Conservation (phyloP, 768 basidiomycete genomes). For the Mycena latifolia region DNA sequence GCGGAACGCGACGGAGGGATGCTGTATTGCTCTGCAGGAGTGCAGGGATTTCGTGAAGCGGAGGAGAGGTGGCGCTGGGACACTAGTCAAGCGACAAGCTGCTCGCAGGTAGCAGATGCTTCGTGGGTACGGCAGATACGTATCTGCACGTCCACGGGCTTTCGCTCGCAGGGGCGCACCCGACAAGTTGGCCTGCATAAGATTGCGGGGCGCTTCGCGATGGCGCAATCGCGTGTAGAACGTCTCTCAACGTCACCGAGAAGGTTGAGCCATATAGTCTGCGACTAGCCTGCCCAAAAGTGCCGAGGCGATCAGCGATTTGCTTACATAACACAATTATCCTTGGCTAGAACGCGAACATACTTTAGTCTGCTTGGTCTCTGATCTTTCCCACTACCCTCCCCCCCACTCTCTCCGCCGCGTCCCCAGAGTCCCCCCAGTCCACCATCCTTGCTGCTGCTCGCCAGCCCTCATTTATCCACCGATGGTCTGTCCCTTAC, state of each 20-base stretch:
- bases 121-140: constrained; percentile 18
- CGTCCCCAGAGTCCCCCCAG: too few species aligned
- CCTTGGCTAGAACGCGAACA: too few species aligned
- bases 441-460: constrained; percentile 5
- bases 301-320: constrained; percentile 17
- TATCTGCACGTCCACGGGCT: neutral
- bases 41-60: neutral
- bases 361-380: neutral
- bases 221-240: constrained; percentile 21
- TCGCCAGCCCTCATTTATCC: neutral
- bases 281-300: too few species aligned
- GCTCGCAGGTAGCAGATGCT: constrained; percentile 14
- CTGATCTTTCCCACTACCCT: constrained; percentile 14
- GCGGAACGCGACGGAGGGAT: too few species aligned
- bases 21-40: neutral
- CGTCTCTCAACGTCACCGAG: neutral
- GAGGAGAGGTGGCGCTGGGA: neutral
- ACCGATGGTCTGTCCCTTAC: constrained; percentile 13
- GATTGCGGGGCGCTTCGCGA: constrained; percentile 28
- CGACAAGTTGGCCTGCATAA: constrained; percentile 22
- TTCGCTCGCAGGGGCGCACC: neutral
- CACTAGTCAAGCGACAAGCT: neutral
- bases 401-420: neutral
- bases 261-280: neutral
- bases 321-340: neutral